These are phyloP conservation scores for Volutella citrinella DNA, from an alignment of 2,329 filamentous ascomycete species.

Conservation along the genomic window DNA sequence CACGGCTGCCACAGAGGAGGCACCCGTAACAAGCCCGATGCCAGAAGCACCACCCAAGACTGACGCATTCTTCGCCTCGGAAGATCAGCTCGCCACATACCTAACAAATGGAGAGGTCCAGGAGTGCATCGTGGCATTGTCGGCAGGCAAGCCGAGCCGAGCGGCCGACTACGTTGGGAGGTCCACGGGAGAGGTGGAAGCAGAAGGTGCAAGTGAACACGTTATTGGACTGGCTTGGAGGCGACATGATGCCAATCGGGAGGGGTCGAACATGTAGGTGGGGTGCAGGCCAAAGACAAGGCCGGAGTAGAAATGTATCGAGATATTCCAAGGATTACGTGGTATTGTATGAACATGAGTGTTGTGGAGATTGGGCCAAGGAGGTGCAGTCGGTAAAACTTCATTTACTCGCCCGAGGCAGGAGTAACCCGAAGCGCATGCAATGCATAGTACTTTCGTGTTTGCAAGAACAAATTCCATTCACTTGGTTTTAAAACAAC, in stretches of 20 bases:
- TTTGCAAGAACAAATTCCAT: slow-evolving; percentile 16
- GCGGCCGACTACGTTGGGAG: slow-evolving; percentile 41
- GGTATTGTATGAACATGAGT: no score
- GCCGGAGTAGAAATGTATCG: no score
- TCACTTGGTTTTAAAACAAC: slow-evolving; percentile 21
- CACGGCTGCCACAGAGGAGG: slow-evolving; percentile 46
- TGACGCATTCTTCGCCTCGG: slow-evolving; percentile 53
- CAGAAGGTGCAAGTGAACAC: slow-evolving; percentile 58
- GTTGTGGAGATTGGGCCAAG: no score
- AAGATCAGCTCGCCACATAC: slow-evolving; percentile 54
- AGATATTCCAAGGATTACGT: no score
- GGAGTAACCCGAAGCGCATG: no score
- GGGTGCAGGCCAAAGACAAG: background rate
- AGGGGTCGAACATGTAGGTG: background rate
- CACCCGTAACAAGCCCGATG: slow-evolving; percentile 56
- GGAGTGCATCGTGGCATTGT: slow-evolving; percentile 43
- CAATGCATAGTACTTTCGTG: no score
- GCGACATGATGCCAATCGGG: slow-evolving; percentile 10
- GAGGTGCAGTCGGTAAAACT: no score
- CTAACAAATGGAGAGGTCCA: slow-evolving; percentile 56
- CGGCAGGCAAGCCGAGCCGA: slow-evolving; percentile 48
- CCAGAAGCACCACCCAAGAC: slow-evolving; percentile 61
- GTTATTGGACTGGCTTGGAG: slow-evolving; percentile 8
- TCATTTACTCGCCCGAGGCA: no score
- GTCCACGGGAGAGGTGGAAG: slow-evolving; percentile 38